Conservation (phyloP, 495 filamentous ascomycete genomes). For the Rostrohypoxylon terebratum region DNA sequence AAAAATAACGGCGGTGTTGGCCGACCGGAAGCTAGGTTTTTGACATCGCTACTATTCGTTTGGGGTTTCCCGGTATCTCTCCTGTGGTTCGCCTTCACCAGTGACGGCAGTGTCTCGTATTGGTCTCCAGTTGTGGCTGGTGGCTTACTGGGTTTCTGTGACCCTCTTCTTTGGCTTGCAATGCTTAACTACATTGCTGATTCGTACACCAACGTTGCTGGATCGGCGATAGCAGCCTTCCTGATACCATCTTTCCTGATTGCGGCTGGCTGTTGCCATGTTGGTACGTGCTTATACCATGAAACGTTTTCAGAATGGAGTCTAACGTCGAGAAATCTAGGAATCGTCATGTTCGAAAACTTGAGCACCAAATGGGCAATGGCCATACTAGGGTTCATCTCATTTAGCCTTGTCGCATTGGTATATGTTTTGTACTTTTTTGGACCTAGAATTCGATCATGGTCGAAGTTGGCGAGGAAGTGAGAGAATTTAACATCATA, state of each 20-base stretch:
- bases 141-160: conserved; percentile 51
- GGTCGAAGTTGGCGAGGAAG: conserved; percentile 43
- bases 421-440: conserved; percentile 57
- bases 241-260: conserved; percentile 54
- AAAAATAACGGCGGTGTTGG: conserved; percentile 42
- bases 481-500: conserved; percentile 2
- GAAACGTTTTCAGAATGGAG: background rate
- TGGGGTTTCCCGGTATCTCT: conserved; percentile 55
- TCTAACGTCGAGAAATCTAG: conserved; percentile 39
- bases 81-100: conserved; percentile 56
- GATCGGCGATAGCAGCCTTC: conserved; percentile 54
- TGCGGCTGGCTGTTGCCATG: conserved; percentile 54
- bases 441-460: conserved; percentile 46
- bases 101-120: conserved; percentile 51
- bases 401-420: conserved; percentile 51
- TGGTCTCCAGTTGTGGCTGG: conserved; percentile 55
- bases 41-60: conserved; percentile 51
- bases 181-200: conserved; percentile 58
- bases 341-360: conserved; percentile 54
- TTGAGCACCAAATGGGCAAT: conserved; percentile 54
- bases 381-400: conserved; percentile 53
- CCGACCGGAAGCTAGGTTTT: conserved; percentile 56
- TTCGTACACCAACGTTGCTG: conserved; percentile 56
- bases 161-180: conserved; percentile 53
- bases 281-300: conserved; percentile 32